Evolutionary conservation across 2,329 filamentous ascomycete genomes (phyloP).

Genomic region (Domatiomyces globalis): DNA sequence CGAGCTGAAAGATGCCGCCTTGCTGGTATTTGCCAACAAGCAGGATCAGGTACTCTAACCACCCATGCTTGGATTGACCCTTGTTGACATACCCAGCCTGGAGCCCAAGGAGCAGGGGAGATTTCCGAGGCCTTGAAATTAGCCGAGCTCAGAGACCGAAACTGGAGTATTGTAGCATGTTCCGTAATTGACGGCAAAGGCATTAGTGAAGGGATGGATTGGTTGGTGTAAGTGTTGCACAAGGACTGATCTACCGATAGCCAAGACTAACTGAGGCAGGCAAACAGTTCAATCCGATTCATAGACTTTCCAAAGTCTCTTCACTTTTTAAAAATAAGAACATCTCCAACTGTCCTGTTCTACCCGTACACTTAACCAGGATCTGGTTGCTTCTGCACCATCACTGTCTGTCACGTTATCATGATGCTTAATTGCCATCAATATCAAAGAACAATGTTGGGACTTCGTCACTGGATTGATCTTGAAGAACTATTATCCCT

Average conservation of each 20-base stretch:
- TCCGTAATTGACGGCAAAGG: slow-evolving; percentile 91
- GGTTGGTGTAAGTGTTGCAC: slow-evolving; percentile 41
- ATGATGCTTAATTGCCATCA: too few relatives aligned
- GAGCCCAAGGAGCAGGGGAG: slow-evolving; percentile 88
- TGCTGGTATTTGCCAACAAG: slow-evolving; percentile 97
- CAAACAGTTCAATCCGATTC: slow-evolving; percentile 17
- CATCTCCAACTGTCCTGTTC: too few relatives aligned
- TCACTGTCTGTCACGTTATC: too few relatives aligned
- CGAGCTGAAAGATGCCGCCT: slow-evolving; percentile 78
- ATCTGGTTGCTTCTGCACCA: too few relatives aligned
- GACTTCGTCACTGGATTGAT: too few relatives aligned
- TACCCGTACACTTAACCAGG: too few relatives aligned
- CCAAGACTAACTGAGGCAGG: slow-evolving; percentile 1
- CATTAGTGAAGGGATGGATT: slow-evolving; percentile 96
- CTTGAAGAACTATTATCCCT: too few relatives aligned
- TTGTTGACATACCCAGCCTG: slow-evolving; percentile 47
- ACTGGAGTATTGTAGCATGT: slow-evolving; percentile 98
- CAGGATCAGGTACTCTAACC: slow-evolving; percentile 47
- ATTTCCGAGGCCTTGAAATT: slow-evolving; percentile 87
- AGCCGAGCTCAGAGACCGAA: slow-evolving; percentile 83
- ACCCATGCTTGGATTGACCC: neutral
- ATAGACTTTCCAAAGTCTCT: slow-evolving; percentile 1
- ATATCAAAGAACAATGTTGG: too few relatives aligned
- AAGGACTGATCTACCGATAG: neutral
- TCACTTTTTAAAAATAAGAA: neutral